Conservation (phyloP, 306 rosid species). For the Adenanthera pavonina region DNA sequence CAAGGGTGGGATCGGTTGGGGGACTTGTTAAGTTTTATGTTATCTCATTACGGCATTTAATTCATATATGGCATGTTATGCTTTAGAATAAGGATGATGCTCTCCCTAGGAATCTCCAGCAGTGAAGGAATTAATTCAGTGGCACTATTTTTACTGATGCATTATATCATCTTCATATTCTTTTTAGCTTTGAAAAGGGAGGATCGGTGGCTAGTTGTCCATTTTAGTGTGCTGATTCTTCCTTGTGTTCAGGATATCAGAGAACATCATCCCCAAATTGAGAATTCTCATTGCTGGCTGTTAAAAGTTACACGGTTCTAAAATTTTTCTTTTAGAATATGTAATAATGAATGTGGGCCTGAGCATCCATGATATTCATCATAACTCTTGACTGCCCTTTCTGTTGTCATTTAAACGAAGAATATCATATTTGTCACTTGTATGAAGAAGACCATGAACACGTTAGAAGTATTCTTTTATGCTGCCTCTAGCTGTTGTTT, state of each 20-base stretch:
- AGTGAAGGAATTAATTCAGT: constrained; percentile 39
- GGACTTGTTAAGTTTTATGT: constrained; percentile 20
- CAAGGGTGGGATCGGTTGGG: constrained; percentile 11
- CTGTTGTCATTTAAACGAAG: constrained; percentile 26
- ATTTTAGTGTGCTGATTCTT: constrained; percentile 33
- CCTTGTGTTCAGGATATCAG: constrained; percentile 29
- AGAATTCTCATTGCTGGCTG: constrained; percentile 37
- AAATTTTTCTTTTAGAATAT: constrained; percentile 20
- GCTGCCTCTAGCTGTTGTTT: constrained; percentile 28
- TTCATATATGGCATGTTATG: constrained; percentile 30
- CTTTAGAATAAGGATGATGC: constrained; percentile 30
- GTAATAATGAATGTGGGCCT: constrained; percentile 19
- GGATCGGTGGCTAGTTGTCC: constrained; percentile 39
- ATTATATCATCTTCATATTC: constrained; percentile 42
- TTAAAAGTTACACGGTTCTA: constrained; percentile 19
- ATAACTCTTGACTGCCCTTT: constrained; percentile 14
- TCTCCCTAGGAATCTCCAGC: constrained; percentile 40
- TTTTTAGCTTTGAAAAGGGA: constrained; percentile 17
- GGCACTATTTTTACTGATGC: constrained; percentile 36
- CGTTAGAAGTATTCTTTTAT: constrained; percentile 31
- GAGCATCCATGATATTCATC: constrained; percentile 4
- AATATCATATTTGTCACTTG: constrained; percentile 41
- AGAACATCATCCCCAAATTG: constrained; percentile 33
- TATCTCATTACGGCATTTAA: constrained; percentile 21
- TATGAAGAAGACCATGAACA: constrained; percentile 31